Percentiles rank a stretch among this genome's conserved stretches.
Evolutionary conservation across 345 rosid species (phyloP).

Genomic region (Linum lewisii): DNA sequence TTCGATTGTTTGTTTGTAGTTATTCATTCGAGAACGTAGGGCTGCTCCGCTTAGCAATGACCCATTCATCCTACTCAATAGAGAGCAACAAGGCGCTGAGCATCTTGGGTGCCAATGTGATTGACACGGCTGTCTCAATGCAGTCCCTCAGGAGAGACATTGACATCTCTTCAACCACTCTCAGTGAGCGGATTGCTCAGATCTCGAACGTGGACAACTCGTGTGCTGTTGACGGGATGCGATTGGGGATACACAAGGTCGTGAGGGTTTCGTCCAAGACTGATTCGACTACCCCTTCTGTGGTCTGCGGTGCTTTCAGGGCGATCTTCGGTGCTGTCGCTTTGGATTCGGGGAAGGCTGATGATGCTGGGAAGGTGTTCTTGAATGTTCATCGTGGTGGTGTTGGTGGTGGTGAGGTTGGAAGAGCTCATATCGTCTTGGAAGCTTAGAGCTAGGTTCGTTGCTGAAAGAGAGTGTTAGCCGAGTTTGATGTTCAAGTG

Average conservation of each 20-base stretch:
- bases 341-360: conserved; percentile 33
- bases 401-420: conserved; percentile 18
- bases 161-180: conserved; percentile 42
- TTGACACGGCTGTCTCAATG: conserved; percentile 38
- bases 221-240: conserved; percentile 48
- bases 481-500: neutral
- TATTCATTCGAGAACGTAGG: conserved; percentile 34
- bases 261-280: conserved; percentile 54
- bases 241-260: conserved; percentile 42
- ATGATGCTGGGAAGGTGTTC: conserved; percentile 42
- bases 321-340: conserved; percentile 73
- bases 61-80: conserved; percentile 54
- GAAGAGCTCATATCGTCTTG: conserved; percentile 20
- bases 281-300: conserved; percentile 26
- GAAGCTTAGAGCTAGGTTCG: conserved; percentile 7
- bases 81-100: conserved; percentile 63
- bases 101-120: conserved; percentile 43
- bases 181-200: conserved; percentile 27
- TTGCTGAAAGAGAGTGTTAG: neutral
- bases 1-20: conserved; percentile 18
- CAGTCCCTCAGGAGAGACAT: conserved; percentile 26
- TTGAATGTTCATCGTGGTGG: conserved; percentile 32
- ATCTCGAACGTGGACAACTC: conserved; percentile 40
- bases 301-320: conserved; percentile 51
- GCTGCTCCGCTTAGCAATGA: conserved; percentile 62